These are phyloP conservation scores for Heritiera littoralis DNA, from an alignment of 345 rosid genomes.

Conservation along the genomic window DNA sequence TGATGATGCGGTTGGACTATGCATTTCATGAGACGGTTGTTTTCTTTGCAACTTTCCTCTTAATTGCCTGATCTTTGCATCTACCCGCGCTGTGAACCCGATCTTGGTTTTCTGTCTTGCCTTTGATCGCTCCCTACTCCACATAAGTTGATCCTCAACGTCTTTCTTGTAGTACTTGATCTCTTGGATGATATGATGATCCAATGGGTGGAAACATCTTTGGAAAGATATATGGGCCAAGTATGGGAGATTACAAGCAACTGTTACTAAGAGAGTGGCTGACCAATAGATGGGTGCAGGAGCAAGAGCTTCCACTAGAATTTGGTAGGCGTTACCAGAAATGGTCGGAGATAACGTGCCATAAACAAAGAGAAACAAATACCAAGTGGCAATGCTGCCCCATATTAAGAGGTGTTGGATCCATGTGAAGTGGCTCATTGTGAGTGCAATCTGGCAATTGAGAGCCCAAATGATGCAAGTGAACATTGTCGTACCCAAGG, in stretches of 20 bases:
- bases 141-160: conserved; percentile 70
- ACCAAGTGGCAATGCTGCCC: conserved; percentile 92
- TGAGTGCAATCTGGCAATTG: conserved; percentile 87
- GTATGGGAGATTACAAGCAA: conserved; percentile 65
- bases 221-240: conserved; percentile 67
- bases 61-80: conserved; percentile 84
- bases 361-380: conserved; percentile 64
- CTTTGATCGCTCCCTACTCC: conserved; percentile 88
- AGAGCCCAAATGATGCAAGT: conserved; percentile 91
- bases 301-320: conserved; percentile 77
- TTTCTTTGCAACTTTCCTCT: conserved; percentile 70
- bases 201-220: conserved; percentile 77
- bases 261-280: conserved; percentile 66
- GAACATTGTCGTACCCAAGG: conserved; percentile 89
- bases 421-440: conserved; percentile 95
- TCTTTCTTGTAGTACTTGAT: conserved; percentile 84
- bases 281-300: conserved; percentile 82
- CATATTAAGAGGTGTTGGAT: conserved; percentile 86
- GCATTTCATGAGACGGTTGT: conserved; percentile 39
- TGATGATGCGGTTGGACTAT: conserved; percentile 44
- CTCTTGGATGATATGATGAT: conserved; percentile 96
- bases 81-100: conserved; percentile 91
- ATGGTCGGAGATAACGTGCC: conserved; percentile 59
- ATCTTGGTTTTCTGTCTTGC: conserved; percentile 92
- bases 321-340: conserved; percentile 64